A percentile compares a stretch with the other conserved stretches of the same genome.
These are phyloP conservation scores for Byssoonygena ceratinophila DNA, from an alignment of 2,329 filamentous ascomycete species.

Conservation along the genomic window DNA sequence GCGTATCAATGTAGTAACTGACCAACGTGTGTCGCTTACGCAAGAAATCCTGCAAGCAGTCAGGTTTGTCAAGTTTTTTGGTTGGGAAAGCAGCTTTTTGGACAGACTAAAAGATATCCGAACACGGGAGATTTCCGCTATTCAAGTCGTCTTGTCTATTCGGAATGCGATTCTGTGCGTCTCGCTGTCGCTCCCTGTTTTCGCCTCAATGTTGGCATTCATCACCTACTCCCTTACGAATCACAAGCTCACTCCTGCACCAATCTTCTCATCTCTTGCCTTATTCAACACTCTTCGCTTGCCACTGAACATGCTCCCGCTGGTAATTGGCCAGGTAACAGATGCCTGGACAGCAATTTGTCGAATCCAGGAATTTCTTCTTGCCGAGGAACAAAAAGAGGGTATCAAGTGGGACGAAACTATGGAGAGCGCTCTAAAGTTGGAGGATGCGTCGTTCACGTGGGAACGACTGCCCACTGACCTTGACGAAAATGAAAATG, in stretches of 20 bases:
- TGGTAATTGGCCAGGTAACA: slow-evolving; percentile 79
- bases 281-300: slow-evolving; percentile 86
- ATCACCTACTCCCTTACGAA: slow-evolving; percentile 62
- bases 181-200: slow-evolving; percentile 75
- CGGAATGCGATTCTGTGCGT: slow-evolving; percentile 76
- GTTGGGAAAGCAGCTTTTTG: slow-evolving; percentile 84
- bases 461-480: slow-evolving; percentile 54
- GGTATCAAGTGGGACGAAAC: slow-evolving; percentile 49
- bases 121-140: slow-evolving; percentile 64
- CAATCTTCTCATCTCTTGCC: slow-evolving; percentile 84
- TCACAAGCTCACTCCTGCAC: slow-evolving; percentile 59
- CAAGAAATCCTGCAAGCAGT: slow-evolving; percentile 88
- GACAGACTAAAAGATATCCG: slow-evolving; percentile 64
- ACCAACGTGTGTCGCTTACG: slow-evolving; percentile 79
- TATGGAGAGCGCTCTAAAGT: slow-evolving; percentile 51
- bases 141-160: slow-evolving; percentile 72
- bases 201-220: slow-evolving; percentile 90
- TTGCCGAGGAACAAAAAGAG: slow-evolving; percentile 75
- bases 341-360: slow-evolving; percentile 78
- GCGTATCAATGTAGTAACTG: slow-evolving; percentile 83
- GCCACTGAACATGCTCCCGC: slow-evolving; percentile 76
- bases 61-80: slow-evolving; percentile 92
- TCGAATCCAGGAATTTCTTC: slow-evolving; percentile 77
- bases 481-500: slow-evolving; percentile 15
- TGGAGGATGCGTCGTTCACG: slow-evolving; percentile 67